A percentile compares a stretch with the other conserved stretches of the same genome.
These are phyloP conservation scores for Poa annua DNA, from an alignment of 176 grass and related monocot species.

Conservation along the genomic window DNA sequence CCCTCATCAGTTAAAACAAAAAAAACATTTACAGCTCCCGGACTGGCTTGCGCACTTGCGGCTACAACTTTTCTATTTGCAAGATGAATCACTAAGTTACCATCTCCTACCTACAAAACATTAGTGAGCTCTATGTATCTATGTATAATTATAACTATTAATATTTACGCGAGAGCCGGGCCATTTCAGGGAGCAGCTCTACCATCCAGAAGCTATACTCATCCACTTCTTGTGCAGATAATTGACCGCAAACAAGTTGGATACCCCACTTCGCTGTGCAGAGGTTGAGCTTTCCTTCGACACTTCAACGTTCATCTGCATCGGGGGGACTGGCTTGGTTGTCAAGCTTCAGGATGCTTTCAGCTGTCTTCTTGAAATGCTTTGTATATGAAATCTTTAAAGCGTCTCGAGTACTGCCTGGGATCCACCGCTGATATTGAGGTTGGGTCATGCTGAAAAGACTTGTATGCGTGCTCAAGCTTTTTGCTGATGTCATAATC, in stretches of 20 bases:
- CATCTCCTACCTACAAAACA: slow-evolving; percentile 67
- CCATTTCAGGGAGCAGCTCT: slow-evolving; percentile 30
- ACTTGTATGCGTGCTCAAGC: slow-evolving; percentile 92
- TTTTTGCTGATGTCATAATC: slow-evolving; percentile 98
- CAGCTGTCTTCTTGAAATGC: slow-evolving; percentile 69
- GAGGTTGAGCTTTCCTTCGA: slow-evolving; percentile 29
- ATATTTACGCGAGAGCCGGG: slow-evolving; percentile 54
- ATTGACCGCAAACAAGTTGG: background rate
- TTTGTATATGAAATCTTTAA: slow-evolving; percentile 89
- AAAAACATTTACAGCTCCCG: slow-evolving; percentile 55
- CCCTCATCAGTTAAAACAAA: slow-evolving; percentile 52
- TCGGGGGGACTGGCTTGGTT: background rate
- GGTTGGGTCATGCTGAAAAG: slow-evolving; percentile 77
- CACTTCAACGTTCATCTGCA: slow-evolving; percentile 34
- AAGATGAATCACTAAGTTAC: slow-evolving; percentile 55
- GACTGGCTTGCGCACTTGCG: slow-evolving; percentile 53
- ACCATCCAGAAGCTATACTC: background rate
- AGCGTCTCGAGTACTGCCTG: slow-evolving; percentile 71
- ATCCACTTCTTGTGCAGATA: background rate
- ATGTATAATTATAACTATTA: slow-evolving; percentile 53
- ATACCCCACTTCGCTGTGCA: slow-evolving; percentile 29
- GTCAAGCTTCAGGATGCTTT: slow-evolving; percentile 19
- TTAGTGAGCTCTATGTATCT: slow-evolving; percentile 58
- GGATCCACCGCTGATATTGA: slow-evolving; percentile 93
- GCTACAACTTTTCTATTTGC: slow-evolving; percentile 63